Conservation (phyloP, 2,329 filamentous ascomycete species). For the Pyrenophora tritici-repentis region DNA sequence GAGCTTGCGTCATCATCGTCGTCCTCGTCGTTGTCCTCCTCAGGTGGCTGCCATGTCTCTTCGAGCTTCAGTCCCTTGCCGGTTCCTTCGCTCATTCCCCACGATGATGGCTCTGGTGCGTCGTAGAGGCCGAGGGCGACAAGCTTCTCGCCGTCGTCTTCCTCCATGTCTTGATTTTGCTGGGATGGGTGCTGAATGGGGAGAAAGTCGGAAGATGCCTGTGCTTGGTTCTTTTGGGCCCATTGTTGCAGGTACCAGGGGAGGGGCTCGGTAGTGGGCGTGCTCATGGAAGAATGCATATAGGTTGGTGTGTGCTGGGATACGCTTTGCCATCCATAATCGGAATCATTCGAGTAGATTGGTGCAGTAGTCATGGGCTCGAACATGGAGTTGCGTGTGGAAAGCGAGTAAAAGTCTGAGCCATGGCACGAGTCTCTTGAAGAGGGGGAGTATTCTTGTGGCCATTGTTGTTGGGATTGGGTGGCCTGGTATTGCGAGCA, state of each 20-base stretch:
- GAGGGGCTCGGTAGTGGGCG: conserved; percentile 37
- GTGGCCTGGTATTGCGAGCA: conserved; percentile 52
- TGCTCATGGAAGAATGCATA: conserved; percentile 37
- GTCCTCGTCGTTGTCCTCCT: conserved; percentile 48
- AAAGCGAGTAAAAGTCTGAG: conserved; percentile 45
- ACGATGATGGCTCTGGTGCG: conserved; percentile 65
- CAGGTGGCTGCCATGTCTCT: conserved; percentile 75
- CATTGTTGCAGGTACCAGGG: conserved; percentile 47
- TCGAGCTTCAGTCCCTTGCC: conserved; percentile 81
- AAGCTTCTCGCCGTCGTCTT: conserved; percentile 69
- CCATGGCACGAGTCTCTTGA: conserved; percentile 35
- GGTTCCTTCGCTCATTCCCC: conserved; percentile 53
- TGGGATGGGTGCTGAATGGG: conserved; percentile 56
- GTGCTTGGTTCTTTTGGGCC: conserved; percentile 42
- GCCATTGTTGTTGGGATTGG: conserved; percentile 37
- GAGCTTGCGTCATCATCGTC: conserved; percentile 55
- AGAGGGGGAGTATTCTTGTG: conserved; percentile 26
- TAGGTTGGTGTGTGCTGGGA: conserved; percentile 31
- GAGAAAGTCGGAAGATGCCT: conserved; percentile 53
- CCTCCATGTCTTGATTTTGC: conserved; percentile 57
- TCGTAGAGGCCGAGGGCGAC: conserved; percentile 86
- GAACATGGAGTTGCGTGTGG: conserved; percentile 41
- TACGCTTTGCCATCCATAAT: conserved; percentile 36
- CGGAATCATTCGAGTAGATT: conserved; percentile 22
- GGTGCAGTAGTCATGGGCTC: conserved; percentile 25